Evolutionary conservation across 345 rosid genomes (phyloP), one percentile per base, ranked within the genome.

Genomic region (Eucalyptus cloeziana): DNA sequence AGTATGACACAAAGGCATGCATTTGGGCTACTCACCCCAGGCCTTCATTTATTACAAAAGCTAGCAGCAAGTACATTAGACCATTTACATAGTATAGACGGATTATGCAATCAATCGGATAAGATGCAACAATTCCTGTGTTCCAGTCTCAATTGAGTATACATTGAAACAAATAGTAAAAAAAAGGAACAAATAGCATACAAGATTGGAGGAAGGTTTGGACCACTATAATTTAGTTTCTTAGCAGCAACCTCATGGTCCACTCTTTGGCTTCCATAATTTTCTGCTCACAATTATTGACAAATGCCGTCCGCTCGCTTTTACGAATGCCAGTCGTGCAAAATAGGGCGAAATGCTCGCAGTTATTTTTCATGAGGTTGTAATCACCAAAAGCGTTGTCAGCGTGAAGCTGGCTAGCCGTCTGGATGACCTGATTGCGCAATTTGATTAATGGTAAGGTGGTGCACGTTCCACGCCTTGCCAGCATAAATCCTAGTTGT

Each of bases 241-340:
- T 62, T 1, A 13, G 16, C 1, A 30, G 8, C 8, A 30, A 27
- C 31, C 69, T 62, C 69, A 13, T 62, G 33, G 15, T 62, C 50
- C 1, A 13, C 86, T 71, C 69, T 92, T 92, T 71, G 80, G 91
- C 56, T 89, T 90, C 54, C 94, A 94, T 60, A 96, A 88, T 13
- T 94, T 91, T 45, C 95, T 90, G 56, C 91, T 93, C 17, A 13
- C 33, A 62, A 62, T 15, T 51, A 85, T 0, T 85, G 3, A 13
- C 6, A 51, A 85, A 8, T 7, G 56, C 3, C 7, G 56, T 85
- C 4, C 49, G 86, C 15, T 85, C 86, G 13, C 86, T 49, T 43
- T 44, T 85, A 19, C 1, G 10, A 1, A 44, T 5, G 3, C 3
- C 13, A 1, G 86, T 85, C 7, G 5, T 31, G 51, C 86, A 85